Conservation (phyloP, 257 asterid genomes). For the Rubia yunnanensis region DNA sequence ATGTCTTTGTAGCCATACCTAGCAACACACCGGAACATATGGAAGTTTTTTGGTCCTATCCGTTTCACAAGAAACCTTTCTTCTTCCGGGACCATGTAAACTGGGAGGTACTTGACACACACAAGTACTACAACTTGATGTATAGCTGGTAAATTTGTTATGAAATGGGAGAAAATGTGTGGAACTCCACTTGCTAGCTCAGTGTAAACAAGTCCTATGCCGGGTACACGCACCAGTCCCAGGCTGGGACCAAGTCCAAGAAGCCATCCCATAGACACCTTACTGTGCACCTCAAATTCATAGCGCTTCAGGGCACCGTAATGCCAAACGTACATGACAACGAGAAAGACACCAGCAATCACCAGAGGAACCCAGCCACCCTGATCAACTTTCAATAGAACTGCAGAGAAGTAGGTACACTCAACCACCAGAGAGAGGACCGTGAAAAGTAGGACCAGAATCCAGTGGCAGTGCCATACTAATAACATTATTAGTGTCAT, state of each 20-base stretch:
- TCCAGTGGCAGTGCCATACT: conserved; percentile 97
- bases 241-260: conserved; percentile 92
- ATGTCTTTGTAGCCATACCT: conserved; percentile 91
- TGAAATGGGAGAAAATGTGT: conserved; percentile 87
- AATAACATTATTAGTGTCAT: conserved; percentile 83
- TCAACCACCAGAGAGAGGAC: conserved; percentile 63
- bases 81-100: conserved; percentile 85
- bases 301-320: conserved; percentile 79
- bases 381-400: conserved; percentile 74
- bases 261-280: conserved; percentile 94
- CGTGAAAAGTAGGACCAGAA: conserved; percentile 65
- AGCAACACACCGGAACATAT: conserved; percentile 94
- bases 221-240: conserved; percentile 96
- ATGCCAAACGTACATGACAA: conserved; percentile 94
- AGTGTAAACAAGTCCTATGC: conserved; percentile 90
- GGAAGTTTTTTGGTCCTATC: conserved; percentile 84
- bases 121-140: conserved; percentile 83
- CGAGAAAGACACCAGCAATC: conserved; percentile 70
- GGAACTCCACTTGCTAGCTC: conserved; percentile 98
- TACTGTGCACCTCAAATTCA: conserved; percentile 92
- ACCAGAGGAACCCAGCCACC: conserved; percentile 99
- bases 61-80: conserved; percentile 85
- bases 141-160: conserved; percentile 83
- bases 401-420: conserved; percentile 78
- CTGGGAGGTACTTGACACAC: conserved; percentile 91